These are phyloP conservation scores for Ophiocytium majus DNA, from an alignment of 352 stramenopile species.

Conservation along the genomic window DNA sequence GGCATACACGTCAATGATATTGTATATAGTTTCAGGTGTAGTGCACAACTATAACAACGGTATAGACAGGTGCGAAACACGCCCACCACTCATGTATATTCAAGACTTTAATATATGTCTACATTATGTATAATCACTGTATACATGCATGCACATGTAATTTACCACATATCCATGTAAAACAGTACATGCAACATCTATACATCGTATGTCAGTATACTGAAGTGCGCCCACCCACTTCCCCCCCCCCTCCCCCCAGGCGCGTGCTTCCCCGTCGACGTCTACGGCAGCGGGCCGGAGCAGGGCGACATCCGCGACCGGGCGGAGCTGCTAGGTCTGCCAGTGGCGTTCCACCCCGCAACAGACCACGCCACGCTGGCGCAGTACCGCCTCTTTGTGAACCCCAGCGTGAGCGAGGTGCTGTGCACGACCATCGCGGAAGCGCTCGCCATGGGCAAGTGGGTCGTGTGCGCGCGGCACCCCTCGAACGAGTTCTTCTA, in stretches of 20 bases:
- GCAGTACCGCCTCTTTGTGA: constrained; percentile 66
- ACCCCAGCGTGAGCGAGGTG: constrained; percentile 70
- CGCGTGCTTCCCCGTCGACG: constrained; percentile 64
- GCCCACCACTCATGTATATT: no score
- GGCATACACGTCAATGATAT: no score
- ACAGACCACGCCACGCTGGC: constrained; percentile 58
- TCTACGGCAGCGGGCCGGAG: constrained; percentile 68
- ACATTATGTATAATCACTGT: no score
- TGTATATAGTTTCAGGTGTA: no score
- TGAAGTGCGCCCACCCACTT: no score
- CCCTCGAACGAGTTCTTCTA: constrained; percentile 76
- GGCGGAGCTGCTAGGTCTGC: constrained; percentile 56
- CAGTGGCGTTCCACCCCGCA: constrained; percentile 66
- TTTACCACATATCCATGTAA: no score
- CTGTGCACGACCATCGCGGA: constrained; percentile 74
- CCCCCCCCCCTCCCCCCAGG: constrained; percentile 31
- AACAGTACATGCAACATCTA: no score
- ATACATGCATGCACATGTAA: no score
- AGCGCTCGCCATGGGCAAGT: constrained; percentile 77
- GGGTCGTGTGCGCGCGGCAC: constrained; percentile 71
- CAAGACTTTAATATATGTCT: no score
- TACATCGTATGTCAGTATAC: no score
- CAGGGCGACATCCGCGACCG: constrained; percentile 63
- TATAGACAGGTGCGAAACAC: no score
- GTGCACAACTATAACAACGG: no score